Conservation (phyloP, 768 basidiomycete genomes). For the Hypholoma sublateritium region DNA sequence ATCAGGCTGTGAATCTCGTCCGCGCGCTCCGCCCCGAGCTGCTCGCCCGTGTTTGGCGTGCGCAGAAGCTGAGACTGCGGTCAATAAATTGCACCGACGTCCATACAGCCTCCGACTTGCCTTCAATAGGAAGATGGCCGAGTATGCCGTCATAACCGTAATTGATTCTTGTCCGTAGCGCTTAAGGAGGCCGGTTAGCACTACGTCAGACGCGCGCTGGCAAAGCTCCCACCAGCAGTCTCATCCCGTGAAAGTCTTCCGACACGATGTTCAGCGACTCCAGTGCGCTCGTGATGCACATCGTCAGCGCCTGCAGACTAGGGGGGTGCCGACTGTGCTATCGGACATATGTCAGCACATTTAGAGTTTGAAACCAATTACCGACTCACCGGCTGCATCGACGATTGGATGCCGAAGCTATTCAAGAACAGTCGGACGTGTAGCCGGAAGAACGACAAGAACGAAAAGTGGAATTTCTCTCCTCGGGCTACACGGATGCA, state of each 20-base stretch:
- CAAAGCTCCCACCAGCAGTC: conserved; percentile 59
- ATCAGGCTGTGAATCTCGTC: conserved; percentile 69
- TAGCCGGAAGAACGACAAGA: conserved; percentile 74
- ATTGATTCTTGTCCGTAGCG: conserved; percentile 85
- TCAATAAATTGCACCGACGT: conserved; percentile 1
- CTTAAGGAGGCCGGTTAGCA: conserved; percentile 32
- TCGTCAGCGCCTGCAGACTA: conserved; percentile 65
- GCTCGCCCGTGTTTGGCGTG: conserved; percentile 53
- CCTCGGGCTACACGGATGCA: conserved; percentile 53
- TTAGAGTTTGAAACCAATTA: not conserved
- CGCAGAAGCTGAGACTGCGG: conserved; percentile 60
- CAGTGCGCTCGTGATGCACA: conserved; percentile 74
- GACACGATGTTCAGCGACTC: conserved; percentile 71
- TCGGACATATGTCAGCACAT: conserved; percentile 5
- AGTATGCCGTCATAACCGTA: conserved; percentile 84
- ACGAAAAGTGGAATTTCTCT: conserved; percentile 72
- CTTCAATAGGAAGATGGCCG: conserved; percentile 77
- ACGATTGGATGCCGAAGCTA: conserved; percentile 75
- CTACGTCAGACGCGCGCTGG: conserved; percentile 6
- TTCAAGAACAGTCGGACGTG: conserved; percentile 83
- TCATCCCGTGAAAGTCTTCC: conserved; percentile 70
- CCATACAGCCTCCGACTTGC: conserved; percentile 35
- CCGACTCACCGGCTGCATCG: conserved; percentile 52
- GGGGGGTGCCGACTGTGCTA: conserved; percentile 59
- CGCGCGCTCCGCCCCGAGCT: conserved; percentile 59